Base-by-base conservation (phyloP, 75 land plant species). In the Picea sitchensis region DNA sequence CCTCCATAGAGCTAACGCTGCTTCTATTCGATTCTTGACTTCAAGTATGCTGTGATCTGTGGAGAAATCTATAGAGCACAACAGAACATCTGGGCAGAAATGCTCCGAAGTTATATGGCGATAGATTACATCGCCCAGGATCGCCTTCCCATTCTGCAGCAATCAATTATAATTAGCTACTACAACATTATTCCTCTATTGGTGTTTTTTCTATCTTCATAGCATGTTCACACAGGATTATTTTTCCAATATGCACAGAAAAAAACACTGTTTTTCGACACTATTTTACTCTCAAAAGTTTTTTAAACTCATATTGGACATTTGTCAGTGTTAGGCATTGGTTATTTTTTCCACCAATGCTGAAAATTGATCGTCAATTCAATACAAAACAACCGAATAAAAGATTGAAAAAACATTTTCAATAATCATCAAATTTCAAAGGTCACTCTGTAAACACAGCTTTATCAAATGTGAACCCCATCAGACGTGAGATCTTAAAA, bases 81-180 rank as follows among this genome's bases (percentile, higher is more conserved):
- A 59, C 1, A 84, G 32, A 14, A 47, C 85, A 30, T 84, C 86
- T n/a, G 85, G 62, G n/a, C 79, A 65, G 59, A 94, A 94, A 61
- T 88, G 81, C 1, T 94, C 95, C 34, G 93, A 83, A 15, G 87
- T 86, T 4, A 97, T 87, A n/a, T 85, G 83, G 20, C 88, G 82
- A 76, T 94, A 82, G 15, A 95, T 85, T 31, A 88, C 65, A 54
- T 95, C 98, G 14, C 96, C 96, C 26, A 95, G 80, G 62, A 88
- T 86, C 3, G 92, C 85, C 85, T 87, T 90, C 58, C 92, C 96
- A 82, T 86, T 91, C 96, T 93, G 86, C 54, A 81, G 65, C 12
- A 47, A 63, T 44, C 15, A 6, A 44, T 15, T 17, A 11, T 44
- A n/a, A 14, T 68, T 38, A 32, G 44, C 44, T 26, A 34, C 14